Evolutionary conservation across 352 stramenopile genomes (phyloP), one percentile per base, ranked within the genome.

Genomic region (Pythium aristosporum): DNA sequence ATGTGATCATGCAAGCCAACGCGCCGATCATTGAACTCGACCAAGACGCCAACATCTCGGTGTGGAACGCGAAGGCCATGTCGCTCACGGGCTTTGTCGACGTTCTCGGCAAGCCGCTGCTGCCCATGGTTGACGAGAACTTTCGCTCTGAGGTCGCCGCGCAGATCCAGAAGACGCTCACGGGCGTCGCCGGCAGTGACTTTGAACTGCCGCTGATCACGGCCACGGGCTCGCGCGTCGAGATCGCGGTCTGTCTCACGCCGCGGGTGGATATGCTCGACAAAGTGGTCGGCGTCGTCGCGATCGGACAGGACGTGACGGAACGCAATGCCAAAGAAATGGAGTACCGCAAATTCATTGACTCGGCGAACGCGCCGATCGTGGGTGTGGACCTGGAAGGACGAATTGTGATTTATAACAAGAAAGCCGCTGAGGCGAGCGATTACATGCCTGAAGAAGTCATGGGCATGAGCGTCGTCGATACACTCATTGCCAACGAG

Each of bases 401-500:
- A 5, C 56, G 69, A 12, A 65, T 87, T 9, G 77, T 85, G 34
- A 87, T 87, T 56, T 97, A 91, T 69, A 97, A 97, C 60, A 67
- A 91, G 20, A 94, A 91, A 51, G 88, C 83, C 3, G 64, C 75
- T 6, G 82, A 85, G 53, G 78, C 79, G 12, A 95, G 80, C 42
- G 88, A 93, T 63, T 97, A 91, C 67, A 67, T 69, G 5, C 79
- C 82, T 5, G 71, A 91, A 34, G 91, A 97, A 69, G 87, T 94
- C 3, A 90, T 96, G 73, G 89, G 80, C 9, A 68, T 81, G 46
- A 71, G 83, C n/a, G 59, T 97, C 2, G 82, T 97, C 0, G 72
- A 94, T 18, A 81, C 70, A 32, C 74, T 96, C 51, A 89, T 96
- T 36, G 75, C 76, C 0, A 69, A 79, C 57, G 70, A 89, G 12